A percentile compares a stretch with the other conserved stretches of the same genome.
phyloP scores from a whole-genome alignment of 2,329 filamentous ascomycete species.

The Nothophoma quercina region DNA sequence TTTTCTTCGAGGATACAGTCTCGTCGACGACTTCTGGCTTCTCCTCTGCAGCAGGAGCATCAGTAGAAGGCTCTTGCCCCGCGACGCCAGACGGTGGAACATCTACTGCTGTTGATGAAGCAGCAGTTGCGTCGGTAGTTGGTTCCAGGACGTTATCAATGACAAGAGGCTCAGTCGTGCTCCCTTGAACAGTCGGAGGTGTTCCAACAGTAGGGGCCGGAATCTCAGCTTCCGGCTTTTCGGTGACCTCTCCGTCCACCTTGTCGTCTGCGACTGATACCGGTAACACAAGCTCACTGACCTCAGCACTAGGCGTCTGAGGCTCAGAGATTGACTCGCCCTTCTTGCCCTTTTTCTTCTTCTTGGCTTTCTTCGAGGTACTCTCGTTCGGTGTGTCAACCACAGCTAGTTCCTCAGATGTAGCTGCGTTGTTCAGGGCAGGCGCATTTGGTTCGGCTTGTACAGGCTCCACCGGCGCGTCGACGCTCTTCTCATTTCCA shows the following conservation, averaged over 20 bases:
- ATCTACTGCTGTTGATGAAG: neutral
- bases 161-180: neutral
- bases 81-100: neutral
- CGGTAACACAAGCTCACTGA: neutral
- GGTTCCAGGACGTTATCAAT: neutral
- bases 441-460: neutral
- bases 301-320: constrained; percentile 21
- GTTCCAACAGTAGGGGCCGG: neutral
- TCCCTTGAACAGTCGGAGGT: neutral
- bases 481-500: too few species aligned
- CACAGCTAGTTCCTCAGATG: neutral
- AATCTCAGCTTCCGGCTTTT: neutral
- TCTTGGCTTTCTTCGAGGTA: constrained; percentile 37
- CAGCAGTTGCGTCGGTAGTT: neutral
- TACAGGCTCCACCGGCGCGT: neutral
- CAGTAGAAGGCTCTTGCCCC: neutral
- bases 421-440: neutral
- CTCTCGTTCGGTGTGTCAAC: neutral
- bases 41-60: constrained; percentile 1
- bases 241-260: neutral
- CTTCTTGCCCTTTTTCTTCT: constrained; percentile 40
- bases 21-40: constrained; percentile 5
- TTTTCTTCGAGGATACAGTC: constrained; percentile 24
- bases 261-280: neutral
- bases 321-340: constrained; percentile 26